Evolutionary conservation across 176 grass and related monocot species (phyloP).

Genomic region (Ensete ventricosum): DNA sequence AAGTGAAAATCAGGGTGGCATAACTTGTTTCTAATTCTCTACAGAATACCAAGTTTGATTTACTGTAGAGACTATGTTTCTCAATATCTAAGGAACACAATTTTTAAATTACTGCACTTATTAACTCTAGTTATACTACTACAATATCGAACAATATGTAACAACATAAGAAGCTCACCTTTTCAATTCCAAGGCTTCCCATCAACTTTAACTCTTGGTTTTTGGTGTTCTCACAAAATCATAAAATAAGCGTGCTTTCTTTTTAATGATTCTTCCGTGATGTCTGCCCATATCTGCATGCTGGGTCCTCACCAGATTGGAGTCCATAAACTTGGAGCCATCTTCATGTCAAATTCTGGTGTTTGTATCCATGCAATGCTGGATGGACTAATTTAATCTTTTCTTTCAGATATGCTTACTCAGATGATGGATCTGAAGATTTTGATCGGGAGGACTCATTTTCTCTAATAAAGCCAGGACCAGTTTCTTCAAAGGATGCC

Average conservation of each 20-base stretch:
- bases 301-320: too few species aligned
- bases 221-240: too few species aligned
- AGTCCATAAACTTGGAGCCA: too few species aligned
- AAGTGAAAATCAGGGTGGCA: background rate
- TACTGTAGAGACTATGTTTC: background rate
- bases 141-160: background rate
- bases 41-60: background rate
- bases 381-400: background rate
- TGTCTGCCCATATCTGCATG: too few species aligned
- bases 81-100: background rate
- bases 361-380: too few species aligned
- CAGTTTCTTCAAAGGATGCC: constrained; percentile 51
- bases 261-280: too few species aligned
- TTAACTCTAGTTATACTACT: background rate
- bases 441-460: constrained; percentile 77
- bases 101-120: background rate
- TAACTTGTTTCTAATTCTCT: background rate
- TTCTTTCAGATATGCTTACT: constrained; percentile 39
- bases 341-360: too few species aligned
- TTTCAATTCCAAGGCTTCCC: background rate
- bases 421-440: constrained; percentile 64
- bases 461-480: constrained; percentile 77
- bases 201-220: background rate
- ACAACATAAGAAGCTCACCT: background rate
- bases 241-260: too few species aligned